These are phyloP conservation scores for Scleroderma citrinum DNA, from an alignment of 768 basidiomycete species.

Conservation along the genomic window DNA sequence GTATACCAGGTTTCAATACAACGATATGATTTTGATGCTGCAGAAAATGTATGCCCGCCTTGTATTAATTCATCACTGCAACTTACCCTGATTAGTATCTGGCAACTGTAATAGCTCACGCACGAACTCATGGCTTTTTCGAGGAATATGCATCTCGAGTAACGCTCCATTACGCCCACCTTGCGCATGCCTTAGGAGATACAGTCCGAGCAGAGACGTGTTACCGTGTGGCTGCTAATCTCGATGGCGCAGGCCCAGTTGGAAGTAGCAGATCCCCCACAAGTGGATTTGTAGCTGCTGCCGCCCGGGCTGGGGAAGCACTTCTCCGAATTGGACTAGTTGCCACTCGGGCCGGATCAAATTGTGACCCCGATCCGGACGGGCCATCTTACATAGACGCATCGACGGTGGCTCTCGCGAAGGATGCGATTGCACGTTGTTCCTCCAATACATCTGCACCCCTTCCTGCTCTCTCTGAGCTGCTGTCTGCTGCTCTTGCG, in stretches of 20 bases:
- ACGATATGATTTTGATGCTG: slow-evolving; percentile 62
- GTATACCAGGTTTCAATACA: slow-evolving; percentile 50
- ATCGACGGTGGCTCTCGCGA: slow-evolving; percentile 13
- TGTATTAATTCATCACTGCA: not conserved
- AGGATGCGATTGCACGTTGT: slow-evolving; percentile 23
- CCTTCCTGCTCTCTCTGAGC: slow-evolving; percentile 9
- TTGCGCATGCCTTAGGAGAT: slow-evolving; percentile 61
- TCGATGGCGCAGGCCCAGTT: slow-evolving; percentile 33
- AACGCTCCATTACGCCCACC: slow-evolving; percentile 63
- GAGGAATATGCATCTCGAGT: slow-evolving; percentile 52
- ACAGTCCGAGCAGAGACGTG: slow-evolving; percentile 49
- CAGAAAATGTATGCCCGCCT: slow-evolving; percentile 43
- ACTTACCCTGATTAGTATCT: slow-evolving; percentile 27
- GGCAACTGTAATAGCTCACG: slow-evolving; percentile 50
- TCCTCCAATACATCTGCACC: slow-evolving; percentile 16
- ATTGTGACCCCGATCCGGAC: not conserved
- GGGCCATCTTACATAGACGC: slow-evolving; percentile 11
- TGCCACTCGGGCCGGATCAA: slow-evolving; percentile 3
- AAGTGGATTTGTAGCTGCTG: slow-evolving; percentile 37
- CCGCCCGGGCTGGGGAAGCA: slow-evolving; percentile 49
- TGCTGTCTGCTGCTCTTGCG: slow-evolving; percentile 16
- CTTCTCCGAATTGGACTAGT: slow-evolving; percentile 44
- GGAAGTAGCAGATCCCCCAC: slow-evolving; percentile 10
- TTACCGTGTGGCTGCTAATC: slow-evolving; percentile 55
- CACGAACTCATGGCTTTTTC: slow-evolving; percentile 55